These are phyloP conservation scores for Bryum argenteum DNA, from an alignment of 225 moss, liverwort and hornwort genomes.

Conservation along the genomic window DNA sequence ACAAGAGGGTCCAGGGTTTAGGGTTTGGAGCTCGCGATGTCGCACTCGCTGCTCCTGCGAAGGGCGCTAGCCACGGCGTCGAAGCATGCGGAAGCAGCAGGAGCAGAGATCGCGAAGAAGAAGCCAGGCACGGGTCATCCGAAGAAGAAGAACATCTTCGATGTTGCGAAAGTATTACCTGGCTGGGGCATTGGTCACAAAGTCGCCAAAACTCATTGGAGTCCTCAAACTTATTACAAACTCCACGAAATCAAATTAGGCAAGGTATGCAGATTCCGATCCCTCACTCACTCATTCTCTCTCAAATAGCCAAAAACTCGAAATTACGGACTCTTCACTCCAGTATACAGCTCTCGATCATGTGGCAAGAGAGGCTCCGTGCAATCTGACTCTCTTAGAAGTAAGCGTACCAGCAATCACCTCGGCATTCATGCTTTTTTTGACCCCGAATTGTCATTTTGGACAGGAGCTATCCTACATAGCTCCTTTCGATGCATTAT, in stretches of 20 bases:
- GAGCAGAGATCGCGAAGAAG: constrained; percentile 28
- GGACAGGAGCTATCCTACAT: no score
- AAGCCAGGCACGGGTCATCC: constrained; percentile 35
- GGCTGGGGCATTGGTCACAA: constrained; percentile 46
- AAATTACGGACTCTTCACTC: no score
- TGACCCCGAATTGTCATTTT: no score
- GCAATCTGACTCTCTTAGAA: no score
- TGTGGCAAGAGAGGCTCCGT: no score
- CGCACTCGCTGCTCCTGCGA: constrained; percentile 26
- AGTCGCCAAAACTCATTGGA: constrained; percentile 51
- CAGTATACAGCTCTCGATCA: no score
- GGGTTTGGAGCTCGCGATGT: not conserved
- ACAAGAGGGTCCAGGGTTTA: constrained; percentile 13
- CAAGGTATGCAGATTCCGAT: constrained; percentile 33
- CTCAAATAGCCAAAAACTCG: no score
- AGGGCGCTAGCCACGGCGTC: constrained; percentile 36
- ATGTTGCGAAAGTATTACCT: constrained; percentile 39
- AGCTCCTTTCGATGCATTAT: no score
- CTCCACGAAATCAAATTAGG: constrained; percentile 43
- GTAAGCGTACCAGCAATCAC: no score
- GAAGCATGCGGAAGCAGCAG: not conserved
- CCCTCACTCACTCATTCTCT: no score
- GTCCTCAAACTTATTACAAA: constrained; percentile 39
- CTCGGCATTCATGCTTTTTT: no score
- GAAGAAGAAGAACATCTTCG: constrained; percentile 50